A percentile compares a stretch with the other conserved stretches of the same genome.
Conservation (phyloP, 768 basidiomycete genomes). For the Suillus decipiens region DNA sequence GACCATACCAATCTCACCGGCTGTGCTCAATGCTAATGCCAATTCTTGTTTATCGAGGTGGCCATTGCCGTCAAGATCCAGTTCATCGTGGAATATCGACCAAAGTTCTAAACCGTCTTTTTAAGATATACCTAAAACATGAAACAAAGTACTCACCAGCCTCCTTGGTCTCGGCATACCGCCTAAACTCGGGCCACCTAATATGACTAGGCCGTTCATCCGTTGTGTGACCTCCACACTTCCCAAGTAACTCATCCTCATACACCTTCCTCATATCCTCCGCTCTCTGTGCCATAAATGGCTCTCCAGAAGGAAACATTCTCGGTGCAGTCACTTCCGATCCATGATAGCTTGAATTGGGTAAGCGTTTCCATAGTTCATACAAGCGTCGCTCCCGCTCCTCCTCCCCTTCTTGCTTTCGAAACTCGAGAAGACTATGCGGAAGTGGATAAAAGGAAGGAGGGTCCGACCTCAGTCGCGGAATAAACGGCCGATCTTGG, state of each 20-base stretch:
- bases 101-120: conserved; percentile 66
- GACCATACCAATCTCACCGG: conserved; percentile 51
- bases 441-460: conserved; percentile 40
- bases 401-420: conserved; percentile 60
- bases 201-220: conserved; percentile 48
- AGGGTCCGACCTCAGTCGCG: conserved; percentile 59
- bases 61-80: conserved; percentile 90
- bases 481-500: conserved; percentile 56
- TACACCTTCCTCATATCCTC: conserved; percentile 69
- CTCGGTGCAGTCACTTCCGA: conserved; percentile 25
- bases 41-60: conserved; percentile 70
- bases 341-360: conserved; percentile 31
- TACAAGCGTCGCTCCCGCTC: conserved; percentile 60
- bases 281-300: conserved; percentile 54
- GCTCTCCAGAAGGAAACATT: conserved; percentile 18
- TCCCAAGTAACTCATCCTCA: conserved; percentile 70
- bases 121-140: conserved; percentile 20
- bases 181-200: conserved; percentile 70
- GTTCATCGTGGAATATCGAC: conserved; percentile 87
- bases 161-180: conserved; percentile 82
- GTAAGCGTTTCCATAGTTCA: conserved; percentile 64
- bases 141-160: conserved; percentile 52
- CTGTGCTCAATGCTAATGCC: conserved; percentile 61
- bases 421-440: conserved; percentile 63
- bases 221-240: conserved; percentile 48